Conservation (phyloP, 1,284 basidiomycete genomes). For the Thelephora terrestris region DNA sequence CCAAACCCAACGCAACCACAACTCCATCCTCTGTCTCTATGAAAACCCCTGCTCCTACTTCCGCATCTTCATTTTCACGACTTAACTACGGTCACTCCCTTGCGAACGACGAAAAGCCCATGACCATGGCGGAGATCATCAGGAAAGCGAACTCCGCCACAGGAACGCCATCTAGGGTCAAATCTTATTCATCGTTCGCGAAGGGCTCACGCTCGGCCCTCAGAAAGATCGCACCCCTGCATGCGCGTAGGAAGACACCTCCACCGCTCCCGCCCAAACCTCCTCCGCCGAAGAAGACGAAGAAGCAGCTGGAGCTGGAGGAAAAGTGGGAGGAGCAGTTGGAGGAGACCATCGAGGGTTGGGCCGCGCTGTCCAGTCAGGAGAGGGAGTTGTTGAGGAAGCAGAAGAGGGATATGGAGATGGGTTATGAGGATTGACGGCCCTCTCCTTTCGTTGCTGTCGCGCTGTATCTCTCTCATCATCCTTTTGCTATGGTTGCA, state of each 20-base stretch:
- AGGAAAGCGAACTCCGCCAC: constrained; percentile 57
- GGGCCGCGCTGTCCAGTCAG: constrained; percentile 54
- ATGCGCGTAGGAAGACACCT: constrained; percentile 58
- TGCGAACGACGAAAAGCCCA: constrained; percentile 27
- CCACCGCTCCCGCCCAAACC: constrained; percentile 57
- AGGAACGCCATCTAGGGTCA: constrained; percentile 36
- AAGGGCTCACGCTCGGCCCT: constrained; percentile 55
- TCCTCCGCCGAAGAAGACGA: constrained; percentile 58
- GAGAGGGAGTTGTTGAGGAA: constrained; percentile 51
- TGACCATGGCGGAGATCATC: constrained; percentile 66
- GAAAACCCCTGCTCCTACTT: constrained; percentile 5
- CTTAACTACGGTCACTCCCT: constrained; percentile 13
- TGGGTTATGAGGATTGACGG: constrained; percentile 31
- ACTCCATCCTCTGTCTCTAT: constrained; percentile 4
- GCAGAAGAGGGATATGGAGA: constrained; percentile 51
- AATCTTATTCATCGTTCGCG: constrained; percentile 50
- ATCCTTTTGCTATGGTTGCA: not conserved
- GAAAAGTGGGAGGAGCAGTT: constrained; percentile 73
- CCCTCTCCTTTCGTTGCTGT: not conserved
- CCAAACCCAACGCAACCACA: constrained; percentile 1
- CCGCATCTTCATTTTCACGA: constrained; percentile 11
- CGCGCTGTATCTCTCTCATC: not conserved
- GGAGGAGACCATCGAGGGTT: constrained; percentile 60
- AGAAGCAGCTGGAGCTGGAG: constrained; percentile 65
- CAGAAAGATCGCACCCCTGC: constrained; percentile 60